Evolutionary conservation across 371 early-diverging fungal species (phyloP), one percentile per base, ranked within the genome.

Genomic region (Funneliformis caledonium): DNA sequence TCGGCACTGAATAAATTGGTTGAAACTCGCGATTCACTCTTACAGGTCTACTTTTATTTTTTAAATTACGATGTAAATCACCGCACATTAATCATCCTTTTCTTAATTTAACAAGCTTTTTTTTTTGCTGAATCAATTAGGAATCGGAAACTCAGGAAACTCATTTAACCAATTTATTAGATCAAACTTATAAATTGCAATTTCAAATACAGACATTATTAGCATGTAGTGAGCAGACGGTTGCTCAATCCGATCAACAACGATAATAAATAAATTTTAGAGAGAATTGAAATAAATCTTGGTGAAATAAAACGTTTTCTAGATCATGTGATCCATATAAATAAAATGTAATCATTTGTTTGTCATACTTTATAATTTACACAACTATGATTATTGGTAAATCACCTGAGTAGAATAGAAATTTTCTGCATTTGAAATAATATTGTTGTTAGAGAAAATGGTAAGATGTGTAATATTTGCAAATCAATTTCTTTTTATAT

Each of bases 161-260:
- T 50, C 61, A 76, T 61, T 48, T 76, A 47, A 76, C 59, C 10
- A 60, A 60, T 60, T 26, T 76, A 60, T 42, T 75, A 11, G 76
- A 76, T 19, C 59, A 60, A 76, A 76, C 61, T 33, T 76, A 76
- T 76, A 60, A 76, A 42, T 42, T 76, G 42, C 76, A 76, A 62
- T 76, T 76, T 76, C 76, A 48, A 19, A 59, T 76, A 76, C 76
- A 76, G 61, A 60, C 76, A 37, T 45, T 76, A 59, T 60, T 76
- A 37, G 26, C 76, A 76, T 48, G 76, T 62, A 61, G 59, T 76
- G 76, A 76, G 61, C 61, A 76, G 61, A 42, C 26, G 9, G 19
- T 56, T 56, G 7, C 19, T 56, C 56, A 56, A 56, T 4, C 56
- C 19, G 56, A 56, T 19, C 56, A 56, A 56, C 56, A 56, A 19